Conservation (phyloP, 495 filamentous ascomycete genomes). For the Lindgomyces ingoldianus region DNA sequence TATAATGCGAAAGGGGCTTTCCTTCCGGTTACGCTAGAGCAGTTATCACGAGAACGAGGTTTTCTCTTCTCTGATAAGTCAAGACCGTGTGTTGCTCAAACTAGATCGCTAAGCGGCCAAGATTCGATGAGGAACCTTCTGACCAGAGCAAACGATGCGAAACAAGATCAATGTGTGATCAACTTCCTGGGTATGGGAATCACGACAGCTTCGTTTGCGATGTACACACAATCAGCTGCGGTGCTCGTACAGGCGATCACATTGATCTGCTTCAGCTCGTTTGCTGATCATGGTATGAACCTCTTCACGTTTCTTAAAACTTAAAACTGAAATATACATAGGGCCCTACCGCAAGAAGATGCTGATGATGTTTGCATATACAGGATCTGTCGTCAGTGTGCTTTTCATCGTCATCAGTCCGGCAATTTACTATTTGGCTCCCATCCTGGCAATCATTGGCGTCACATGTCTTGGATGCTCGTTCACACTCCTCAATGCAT, state of each 20-base stretch:
- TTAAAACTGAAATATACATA: conserved; percentile 5
- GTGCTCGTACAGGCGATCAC: conserved; percentile 57
- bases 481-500: conserved; percentile 57
- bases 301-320: not conserved
- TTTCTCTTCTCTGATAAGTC: conserved; percentile 74
- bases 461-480: conserved; percentile 53
- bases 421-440: conserved; percentile 70
- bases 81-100: conserved; percentile 59
- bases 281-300: conserved; percentile 56
- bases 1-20: conserved; percentile 31
- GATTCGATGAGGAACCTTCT: not conserved
- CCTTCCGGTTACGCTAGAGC: conserved; percentile 87
- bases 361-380: conserved; percentile 73
- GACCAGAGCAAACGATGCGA: not conserved
- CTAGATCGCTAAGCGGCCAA: conserved; percentile 5
- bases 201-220: conserved; percentile 57
- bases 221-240: conserved; percentile 58
- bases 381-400: conserved; percentile 76
- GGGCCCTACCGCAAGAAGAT: conserved; percentile 74
- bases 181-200: conserved; percentile 50
- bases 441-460: conserved; percentile 72
- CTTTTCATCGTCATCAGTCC: conserved; percentile 74
- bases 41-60: conserved; percentile 84
- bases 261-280: conserved; percentile 54
- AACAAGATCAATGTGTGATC: conserved; percentile 51